A percentile compares a stretch with the other conserved stretches of the same genome.
Conservation (phyloP, 768 basidiomycete species). For the Russula earlei region DNA sequence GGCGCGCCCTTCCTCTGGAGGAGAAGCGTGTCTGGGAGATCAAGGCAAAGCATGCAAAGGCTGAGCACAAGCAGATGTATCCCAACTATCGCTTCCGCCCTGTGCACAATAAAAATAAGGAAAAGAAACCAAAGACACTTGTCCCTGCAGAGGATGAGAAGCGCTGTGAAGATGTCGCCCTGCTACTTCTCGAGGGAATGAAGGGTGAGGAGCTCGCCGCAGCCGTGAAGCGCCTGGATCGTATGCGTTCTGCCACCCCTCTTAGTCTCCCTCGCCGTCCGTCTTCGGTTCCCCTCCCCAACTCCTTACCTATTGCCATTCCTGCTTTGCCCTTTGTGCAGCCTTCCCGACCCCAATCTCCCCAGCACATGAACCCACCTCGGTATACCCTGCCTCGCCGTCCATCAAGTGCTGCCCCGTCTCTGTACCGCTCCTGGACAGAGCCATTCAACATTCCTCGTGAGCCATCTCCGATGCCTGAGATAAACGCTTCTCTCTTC, state of each 20-base stretch:
- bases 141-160: slow-evolving; percentile 18
- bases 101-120: slow-evolving; percentile 40
- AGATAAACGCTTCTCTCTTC: slow-evolving; percentile 16
- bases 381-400: slow-evolving; percentile 19
- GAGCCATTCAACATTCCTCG: slow-evolving; percentile 14
- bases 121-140: slow-evolving; percentile 23
- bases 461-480: slow-evolving; percentile 16
- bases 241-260: slow-evolving; percentile 17
- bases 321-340: slow-evolving; percentile 16
- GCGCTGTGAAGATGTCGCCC: slow-evolving; percentile 20
- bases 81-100: slow-evolving; percentile 51
- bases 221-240: slow-evolving; percentile 19
- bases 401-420: slow-evolving; percentile 17
- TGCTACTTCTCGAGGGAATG: slow-evolving; percentile 20
- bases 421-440: slow-evolving; percentile 13
- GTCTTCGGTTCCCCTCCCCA: slow-evolving; percentile 18
- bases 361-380: slow-evolving; percentile 3
- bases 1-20: slow-evolving; percentile 59
- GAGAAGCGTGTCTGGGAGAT: slow-evolving; percentile 69
- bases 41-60: slow-evolving; percentile 64
- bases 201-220: slow-evolving; percentile 21
- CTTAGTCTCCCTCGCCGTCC: slow-evolving; percentile 16
- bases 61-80: slow-evolving; percentile 57
- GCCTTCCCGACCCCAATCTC: slow-evolving; percentile 12
- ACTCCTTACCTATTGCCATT: slow-evolving; percentile 15